Evolutionary conservation across 805 yeast species (phyloP), one percentile per base, ranked within the genome.

Genomic region (Myxozyma neotropica): DNA sequence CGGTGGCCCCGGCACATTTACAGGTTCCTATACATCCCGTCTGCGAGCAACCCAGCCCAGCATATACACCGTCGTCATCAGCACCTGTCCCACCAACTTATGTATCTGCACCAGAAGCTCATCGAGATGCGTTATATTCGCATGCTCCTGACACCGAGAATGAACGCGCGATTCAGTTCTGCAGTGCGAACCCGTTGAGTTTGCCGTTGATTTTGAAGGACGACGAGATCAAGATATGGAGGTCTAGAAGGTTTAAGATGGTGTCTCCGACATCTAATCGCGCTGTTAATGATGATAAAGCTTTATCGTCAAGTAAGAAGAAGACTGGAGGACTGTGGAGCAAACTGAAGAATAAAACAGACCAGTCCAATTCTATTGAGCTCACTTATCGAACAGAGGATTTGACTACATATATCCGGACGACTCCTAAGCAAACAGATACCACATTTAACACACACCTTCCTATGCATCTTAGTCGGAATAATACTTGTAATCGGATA

Each of bases 371-470:
- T 38, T 17, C 36, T 23, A 4, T 44, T 23, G 47, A 38, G 33
- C 21, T 40, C 33, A 43, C 17, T 19, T 40, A 35, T 27, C n/a
- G 19, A 35, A 13, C 19, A 36, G 31, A 19, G 27, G 55, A 19
- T n/a, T 29, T 19, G 35, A 31, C 50, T 21, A 54, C 52, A 17
- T 58, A 13, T 44, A 46, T 29, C 19, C 57, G 48, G n/a, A 17
- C 31, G 35, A 19, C 17, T 10, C 17, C 60, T 10, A 42, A 38
- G 26, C 48, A 60, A 31, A 35, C 31, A 7, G 65, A 61, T 42
- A 15, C 19, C 33, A 61, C 65, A 7, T 42, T 61, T 23, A 15
- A 39, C 26, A 51, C 64, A 12, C 17, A 48, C 27, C 40, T 58
- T 29, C 63, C 65, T 7, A 47, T 56, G 54, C 49, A 35, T 33